phyloP scores from a whole-genome alignment of 164 flowering plant species.

The Piper betle region DNA sequence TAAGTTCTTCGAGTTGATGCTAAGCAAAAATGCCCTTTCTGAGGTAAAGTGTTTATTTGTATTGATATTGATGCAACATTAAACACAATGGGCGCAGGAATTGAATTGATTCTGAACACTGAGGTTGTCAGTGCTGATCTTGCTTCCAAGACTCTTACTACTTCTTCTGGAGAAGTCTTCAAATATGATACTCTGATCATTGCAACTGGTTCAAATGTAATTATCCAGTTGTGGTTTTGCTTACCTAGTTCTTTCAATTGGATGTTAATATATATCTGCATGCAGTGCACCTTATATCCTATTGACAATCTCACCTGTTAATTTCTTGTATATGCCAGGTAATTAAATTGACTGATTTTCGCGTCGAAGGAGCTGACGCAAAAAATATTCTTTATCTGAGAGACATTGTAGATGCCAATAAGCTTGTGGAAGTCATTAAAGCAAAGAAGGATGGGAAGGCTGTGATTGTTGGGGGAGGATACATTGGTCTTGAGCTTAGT shows the following conservation, averaged over 20 bases:
- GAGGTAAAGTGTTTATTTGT: background rate
- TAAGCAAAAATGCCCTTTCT: background rate
- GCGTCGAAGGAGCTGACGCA: constrained; percentile 87
- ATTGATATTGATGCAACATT: background rate
- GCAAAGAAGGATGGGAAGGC: constrained; percentile 76
- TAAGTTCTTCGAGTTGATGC: no score
- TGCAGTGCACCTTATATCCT: background rate
- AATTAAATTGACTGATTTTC: constrained; percentile 74
- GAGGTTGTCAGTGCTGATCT: constrained; percentile 88
- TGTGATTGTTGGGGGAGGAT: constrained; percentile 94
- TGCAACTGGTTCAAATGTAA: constrained; percentile 31
- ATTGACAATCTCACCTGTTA: background rate
- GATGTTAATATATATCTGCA: background rate
- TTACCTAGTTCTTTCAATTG: background rate
- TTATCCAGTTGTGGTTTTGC: constrained; percentile 1
- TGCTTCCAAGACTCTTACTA: constrained; percentile 60
- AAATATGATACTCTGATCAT: constrained; percentile 32
- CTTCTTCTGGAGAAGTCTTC: constrained; percentile 57
- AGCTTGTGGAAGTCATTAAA: constrained; percentile 65
- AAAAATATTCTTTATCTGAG: constrained; percentile 86
- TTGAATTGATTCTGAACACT: constrained; percentile 74
- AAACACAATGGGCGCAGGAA: constrained; percentile 41
- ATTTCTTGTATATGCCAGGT: constrained; percentile 31
- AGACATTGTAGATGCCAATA: constrained; percentile 91
- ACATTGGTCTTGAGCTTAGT: constrained; percentile 94